These are phyloP conservation scores for Tetrahymena thermophila DNA, from an alignment of 73 alveolate genomes.

Conservation along the genomic window DNA sequence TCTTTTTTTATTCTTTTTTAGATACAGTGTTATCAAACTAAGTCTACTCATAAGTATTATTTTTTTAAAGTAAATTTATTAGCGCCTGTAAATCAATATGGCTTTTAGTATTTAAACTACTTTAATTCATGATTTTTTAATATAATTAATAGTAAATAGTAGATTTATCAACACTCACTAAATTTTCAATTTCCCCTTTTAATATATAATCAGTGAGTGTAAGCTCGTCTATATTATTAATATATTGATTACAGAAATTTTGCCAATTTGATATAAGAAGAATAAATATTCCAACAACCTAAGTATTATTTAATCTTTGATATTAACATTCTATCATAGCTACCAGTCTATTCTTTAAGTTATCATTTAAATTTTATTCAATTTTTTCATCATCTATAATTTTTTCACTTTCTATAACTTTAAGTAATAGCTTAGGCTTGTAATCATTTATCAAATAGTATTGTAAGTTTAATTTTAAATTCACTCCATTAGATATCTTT, in stretches of 20 bases:
- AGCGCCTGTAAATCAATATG: neutral
- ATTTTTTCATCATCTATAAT: neutral
- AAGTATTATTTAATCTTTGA: neutral
- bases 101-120: neutral
- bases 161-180: neutral
- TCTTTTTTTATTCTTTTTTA: neutral
- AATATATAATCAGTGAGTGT: neutral
- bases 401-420: neutral
- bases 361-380: neutral
- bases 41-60: no score
- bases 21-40: neutral
- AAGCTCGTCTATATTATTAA: neutral
- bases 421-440: neutral
- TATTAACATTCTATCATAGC: neutral
- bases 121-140: neutral
- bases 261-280: neutral
- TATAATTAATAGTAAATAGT: neutral
- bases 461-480: neutral
- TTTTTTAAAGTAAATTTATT: neutral
- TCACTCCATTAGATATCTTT: neutral
- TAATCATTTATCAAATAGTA: neutral
- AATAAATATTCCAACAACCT: neutral
- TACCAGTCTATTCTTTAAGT: neutral
- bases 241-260: neutral
- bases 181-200: neutral